phyloP scores from a whole-genome alignment of 768 basidiomycete species.

The Royoungia palumana region DNA sequence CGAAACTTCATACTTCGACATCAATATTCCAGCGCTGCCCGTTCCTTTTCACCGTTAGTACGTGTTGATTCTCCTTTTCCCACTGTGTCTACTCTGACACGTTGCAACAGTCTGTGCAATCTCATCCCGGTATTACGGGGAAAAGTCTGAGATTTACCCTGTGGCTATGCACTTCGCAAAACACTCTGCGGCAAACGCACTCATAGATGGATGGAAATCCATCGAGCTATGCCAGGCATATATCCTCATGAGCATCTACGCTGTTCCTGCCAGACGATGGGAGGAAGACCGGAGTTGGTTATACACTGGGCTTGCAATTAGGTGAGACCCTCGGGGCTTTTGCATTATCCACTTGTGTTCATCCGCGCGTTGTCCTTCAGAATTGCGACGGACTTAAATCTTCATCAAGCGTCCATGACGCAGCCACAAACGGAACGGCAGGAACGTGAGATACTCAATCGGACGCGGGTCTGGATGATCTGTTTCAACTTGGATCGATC shows the following conservation, averaged over 20 bases:
- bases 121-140: slow-evolving; percentile 73
- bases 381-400: slow-evolving; percentile 85
- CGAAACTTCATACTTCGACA: slow-evolving; percentile 74
- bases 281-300: slow-evolving; percentile 91
- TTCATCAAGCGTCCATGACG: slow-evolving; percentile 62
- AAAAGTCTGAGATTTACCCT: slow-evolving; percentile 80
- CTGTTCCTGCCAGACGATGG: slow-evolving; percentile 77
- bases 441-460: slow-evolving; percentile 81
- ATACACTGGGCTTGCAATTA: slow-evolving; percentile 83
- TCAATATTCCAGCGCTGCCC: slow-evolving; percentile 81
- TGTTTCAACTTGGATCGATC: slow-evolving; percentile 89
- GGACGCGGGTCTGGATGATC: slow-evolving; percentile 85
- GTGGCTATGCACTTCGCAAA: slow-evolving; percentile 90
- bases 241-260: slow-evolving; percentile 80
- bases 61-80: slow-evolving; percentile 29
- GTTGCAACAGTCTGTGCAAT: slow-evolving; percentile 69
- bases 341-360: not conserved
- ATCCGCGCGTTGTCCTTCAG: slow-evolving; percentile 29
- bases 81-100: not conserved
- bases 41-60: slow-evolving; percentile 85
- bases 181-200: slow-evolving; percentile 73
- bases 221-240: slow-evolving; percentile 92
- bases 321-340: slow-evolving; percentile 36
- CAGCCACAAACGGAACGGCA: slow-evolving; percentile 71
- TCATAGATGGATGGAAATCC: slow-evolving; percentile 80